Conservation (phyloP, 106 monocot species). For the Dioscorea dumetorum region DNA sequence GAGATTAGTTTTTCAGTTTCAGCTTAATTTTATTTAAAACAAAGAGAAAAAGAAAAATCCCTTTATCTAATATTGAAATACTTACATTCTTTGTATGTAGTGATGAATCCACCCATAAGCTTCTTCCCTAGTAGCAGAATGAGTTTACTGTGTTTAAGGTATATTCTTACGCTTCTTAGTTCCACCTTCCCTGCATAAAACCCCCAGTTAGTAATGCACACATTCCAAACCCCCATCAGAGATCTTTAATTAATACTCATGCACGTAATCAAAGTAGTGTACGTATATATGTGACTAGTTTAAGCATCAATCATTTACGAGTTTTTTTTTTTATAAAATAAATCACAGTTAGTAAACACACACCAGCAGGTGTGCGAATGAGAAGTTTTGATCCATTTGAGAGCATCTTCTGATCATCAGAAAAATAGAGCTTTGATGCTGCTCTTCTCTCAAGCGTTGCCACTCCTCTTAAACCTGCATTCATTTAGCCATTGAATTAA, state of each 20-base stretch:
- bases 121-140: constrained; percentile 43
- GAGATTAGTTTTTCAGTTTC: background rate
- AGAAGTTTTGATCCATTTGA: constrained; percentile 35
- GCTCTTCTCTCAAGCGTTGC: constrained; percentile 39
- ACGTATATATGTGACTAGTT: no score
- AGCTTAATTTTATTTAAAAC: no score
- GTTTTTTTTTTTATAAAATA: no score
- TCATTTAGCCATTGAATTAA: background rate
- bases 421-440: constrained; percentile 9
- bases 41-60: no score
- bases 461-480: constrained; percentile 60
- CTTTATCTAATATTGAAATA: no score
- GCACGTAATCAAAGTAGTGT: no score
- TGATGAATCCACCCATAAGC: constrained; percentile 36
- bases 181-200: constrained; percentile 49
- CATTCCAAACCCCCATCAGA: background rate
- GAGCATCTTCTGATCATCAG: constrained; percentile 26
- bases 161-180: constrained; percentile 36
- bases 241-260: no score
- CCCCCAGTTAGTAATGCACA: background rate
- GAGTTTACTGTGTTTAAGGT: constrained; percentile 28
- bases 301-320: no score
- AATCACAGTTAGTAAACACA: background rate
- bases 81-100: constrained; percentile 60
- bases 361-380: constrained; percentile 30